phyloP scores from a whole-genome alignment of 2,329 filamentous ascomycete species.

The Diaporthe eres region DNA sequence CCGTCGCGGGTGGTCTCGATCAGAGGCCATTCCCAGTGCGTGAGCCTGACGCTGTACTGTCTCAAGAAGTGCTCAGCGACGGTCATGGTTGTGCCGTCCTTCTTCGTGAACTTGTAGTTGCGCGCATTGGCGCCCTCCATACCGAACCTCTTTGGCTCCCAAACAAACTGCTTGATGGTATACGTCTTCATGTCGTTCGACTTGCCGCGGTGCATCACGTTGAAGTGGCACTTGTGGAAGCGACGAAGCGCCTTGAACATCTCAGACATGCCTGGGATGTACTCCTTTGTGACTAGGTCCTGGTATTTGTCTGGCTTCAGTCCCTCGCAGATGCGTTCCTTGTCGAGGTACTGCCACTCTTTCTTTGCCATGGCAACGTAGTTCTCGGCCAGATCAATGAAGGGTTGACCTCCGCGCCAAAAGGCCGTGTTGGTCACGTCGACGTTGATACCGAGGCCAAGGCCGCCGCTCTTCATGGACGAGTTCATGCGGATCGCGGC shows the following conservation, averaged over 20 bases:
- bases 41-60: slow-evolving; percentile 67
- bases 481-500: slow-evolving; percentile 84
- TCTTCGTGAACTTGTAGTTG: slow-evolving; percentile 70
- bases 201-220: slow-evolving; percentile 67
- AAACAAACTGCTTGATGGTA: slow-evolving; percentile 66
- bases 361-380: slow-evolving; percentile 46
- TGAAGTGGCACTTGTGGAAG: slow-evolving; percentile 69
- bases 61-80: slow-evolving; percentile 69
- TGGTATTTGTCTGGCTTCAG: slow-evolving; percentile 35
- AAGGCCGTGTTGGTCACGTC: slow-evolving; percentile 95
- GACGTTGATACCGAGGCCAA: slow-evolving; percentile 84
- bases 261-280: slow-evolving; percentile 56
- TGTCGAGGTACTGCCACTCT: slow-evolving; percentile 42
- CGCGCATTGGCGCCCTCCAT: slow-evolving; percentile 63
- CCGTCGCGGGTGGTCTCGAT: slow-evolving; percentile 69
- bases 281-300: background rate
- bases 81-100: slow-evolving; percentile 59
- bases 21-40: slow-evolving; percentile 61
- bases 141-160: slow-evolving; percentile 57
- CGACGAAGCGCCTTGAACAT: slow-evolving; percentile 69
- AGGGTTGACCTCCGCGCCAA: slow-evolving; percentile 68
- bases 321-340: background rate
- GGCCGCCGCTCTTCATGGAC: slow-evolving; percentile 59
- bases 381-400: slow-evolving; percentile 56
- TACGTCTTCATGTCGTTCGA: slow-evolving; percentile 62